Base-by-base conservation (phyloP, 148 eudicot genomes). In the Oxyria digyna region DNA sequence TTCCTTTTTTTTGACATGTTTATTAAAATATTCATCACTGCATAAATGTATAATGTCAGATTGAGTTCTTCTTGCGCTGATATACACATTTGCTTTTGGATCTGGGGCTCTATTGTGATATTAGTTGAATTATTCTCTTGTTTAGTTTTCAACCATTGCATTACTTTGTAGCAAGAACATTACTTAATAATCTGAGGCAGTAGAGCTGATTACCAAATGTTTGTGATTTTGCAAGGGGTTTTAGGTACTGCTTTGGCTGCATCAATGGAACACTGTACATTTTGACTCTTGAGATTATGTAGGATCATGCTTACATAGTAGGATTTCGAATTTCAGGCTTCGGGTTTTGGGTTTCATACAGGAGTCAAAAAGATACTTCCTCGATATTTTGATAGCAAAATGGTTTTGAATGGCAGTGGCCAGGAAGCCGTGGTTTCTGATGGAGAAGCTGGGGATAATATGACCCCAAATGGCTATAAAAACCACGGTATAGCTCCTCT, bases 361-460 rank as follows among this genome's bases (percentile, higher is more conserved):
- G 45, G 20, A 18, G 42, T 64, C n/a, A 64, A 42, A 20, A 21
- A 64, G 15, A 62, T 27, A n/a, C 10, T 62, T 21, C 27, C 3
- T 62, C n/a, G 7, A 63, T 17, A 13, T 9, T 18, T 35, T 32
- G 67, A 48, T 27, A 32, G 32, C 31, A 46, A 14, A 67, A 82
- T 84, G 85, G 74, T 31, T 37, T 83, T 83, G 64, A 70, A 37
- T 62, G 78, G 70, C 62, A 74, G 69, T 59, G 84, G 76, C 43
- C 82, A 74, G 50, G 46, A 35, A 14, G 12, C 27, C 17, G 77
- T 26, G 35, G 80, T 14, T 48, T 42, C 8, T 65, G 76, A 79
- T 67, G 87, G 70, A 43, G 72, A 73, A 62, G 62, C 10, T 57
- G 75, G 69, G 71, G 40, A 29, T 40, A 41, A 54, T 65, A 20